Base-by-base conservation (phyloP, 805 yeast species). In the Candida boleticola region DNA sequence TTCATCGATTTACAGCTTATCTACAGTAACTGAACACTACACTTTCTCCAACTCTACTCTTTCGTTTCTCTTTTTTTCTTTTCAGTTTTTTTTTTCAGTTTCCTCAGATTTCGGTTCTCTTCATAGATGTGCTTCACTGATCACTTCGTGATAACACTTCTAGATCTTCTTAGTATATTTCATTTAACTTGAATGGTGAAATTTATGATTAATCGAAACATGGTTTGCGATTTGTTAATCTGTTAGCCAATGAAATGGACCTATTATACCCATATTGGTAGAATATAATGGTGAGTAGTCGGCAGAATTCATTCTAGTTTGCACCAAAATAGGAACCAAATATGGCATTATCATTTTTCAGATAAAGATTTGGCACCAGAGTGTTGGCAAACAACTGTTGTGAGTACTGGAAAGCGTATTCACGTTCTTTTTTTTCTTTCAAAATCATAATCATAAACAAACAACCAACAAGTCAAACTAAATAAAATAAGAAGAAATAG, bases 311-410 rank as follows among this genome's bases (percentile, higher is more conserved):
- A 42, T 52, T 61, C 89, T 87, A 70, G 95, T 84, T 87, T 83
- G 89, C 89, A 71, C 84, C 80, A 80, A 83, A 86, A 86, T 85
- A 83, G 95, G 90, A 82, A 77, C 82, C 78, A 76, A 76, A 76
- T 80, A 83, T 68, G 63, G 82, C 49, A 51, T 46, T 39, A 36
- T 32, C 40, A 23, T 33, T 37, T 37, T 38, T 31, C 42, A 40
- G 44, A 39, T 31, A 37, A 45, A 36, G 59, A 80, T 76, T 72
- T 73, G 78, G 83, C 83, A 80, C 89, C 93, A 84, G 93, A 85
- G 92, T 86, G 95, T 85, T 80, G 83, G 88, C 90, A 85, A 86
- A 82, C 88, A 67, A 20, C 32, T 13, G 14, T 5, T n/a, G n/a
- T n/a, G n/a, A n/a, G n/a, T n/a, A n/a, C n/a, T n/a, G n/a, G n/a